These are phyloP conservation scores for Boeremia exigua DNA, from an alignment of 2,329 filamentous ascomycete species.

Conservation along the genomic window DNA sequence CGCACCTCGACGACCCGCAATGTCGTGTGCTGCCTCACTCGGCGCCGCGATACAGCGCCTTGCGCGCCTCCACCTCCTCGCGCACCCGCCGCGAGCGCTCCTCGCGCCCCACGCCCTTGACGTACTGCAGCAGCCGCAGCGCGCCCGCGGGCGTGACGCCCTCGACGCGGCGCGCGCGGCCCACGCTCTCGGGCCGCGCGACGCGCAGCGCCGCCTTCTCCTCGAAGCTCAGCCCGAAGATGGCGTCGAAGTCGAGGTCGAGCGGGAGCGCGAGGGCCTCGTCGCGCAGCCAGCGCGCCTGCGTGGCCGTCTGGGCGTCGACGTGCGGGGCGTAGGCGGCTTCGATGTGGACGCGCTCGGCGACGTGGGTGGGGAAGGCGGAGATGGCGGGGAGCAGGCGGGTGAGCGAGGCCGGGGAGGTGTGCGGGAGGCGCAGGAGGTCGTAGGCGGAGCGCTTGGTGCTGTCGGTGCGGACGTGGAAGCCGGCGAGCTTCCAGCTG, in stretches of 20 bases:
- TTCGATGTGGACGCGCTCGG: slow-evolving; percentile 77
- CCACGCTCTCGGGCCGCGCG: slow-evolving; percentile 81
- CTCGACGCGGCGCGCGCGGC: slow-evolving; percentile 86
- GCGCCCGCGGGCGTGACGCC: slow-evolving; percentile 66
- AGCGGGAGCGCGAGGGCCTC: slow-evolving; percentile 75
- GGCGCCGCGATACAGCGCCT: slow-evolving; percentile 31
- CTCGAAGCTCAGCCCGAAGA: slow-evolving; percentile 78
- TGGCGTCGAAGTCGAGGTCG: slow-evolving; percentile 75
- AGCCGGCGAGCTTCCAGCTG: slow-evolving; percentile 73
- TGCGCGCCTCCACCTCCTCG: slow-evolving; percentile 40
- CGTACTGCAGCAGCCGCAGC: slow-evolving; percentile 65
- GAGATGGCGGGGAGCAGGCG: slow-evolving; percentile 63
- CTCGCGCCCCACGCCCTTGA: slow-evolving; percentile 55
- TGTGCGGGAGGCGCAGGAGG: slow-evolving; percentile 68
- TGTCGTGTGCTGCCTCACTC: too few relatives aligned
- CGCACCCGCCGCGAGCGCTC: slow-evolving; percentile 36
- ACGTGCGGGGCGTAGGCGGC: slow-evolving; percentile 88
- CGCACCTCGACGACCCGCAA: too few relatives aligned
- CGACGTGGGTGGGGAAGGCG: slow-evolving; percentile 64
- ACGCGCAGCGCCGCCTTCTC: slow-evolving; percentile 74
- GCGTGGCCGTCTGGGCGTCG: slow-evolving; percentile 70
- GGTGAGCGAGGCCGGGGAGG: slow-evolving; percentile 64
- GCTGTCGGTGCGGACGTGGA: slow-evolving; percentile 71
- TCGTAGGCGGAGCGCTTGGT: slow-evolving; percentile 76
- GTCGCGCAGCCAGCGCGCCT: slow-evolving; percentile 73